phyloP scores from a whole-genome alignment of 176 grass and related monocot genomes.

The Saccharum officinarum region DNA sequence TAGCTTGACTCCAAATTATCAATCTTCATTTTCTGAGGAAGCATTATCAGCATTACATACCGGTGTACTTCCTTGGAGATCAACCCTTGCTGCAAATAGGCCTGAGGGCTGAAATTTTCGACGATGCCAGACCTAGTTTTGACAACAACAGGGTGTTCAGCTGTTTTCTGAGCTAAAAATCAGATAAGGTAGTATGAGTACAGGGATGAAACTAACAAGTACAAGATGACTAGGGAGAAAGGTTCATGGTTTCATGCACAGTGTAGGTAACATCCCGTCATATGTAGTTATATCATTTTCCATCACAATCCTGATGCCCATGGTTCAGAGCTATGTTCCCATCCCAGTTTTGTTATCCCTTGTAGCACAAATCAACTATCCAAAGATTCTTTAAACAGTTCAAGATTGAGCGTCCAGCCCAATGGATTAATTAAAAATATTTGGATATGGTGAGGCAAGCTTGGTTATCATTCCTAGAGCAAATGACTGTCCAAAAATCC shows the following conservation, averaged over 20 bases:
- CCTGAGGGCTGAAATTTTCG: constrained; percentile 97
- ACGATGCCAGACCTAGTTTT: constrained; percentile 82
- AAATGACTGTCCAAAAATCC: background rate
- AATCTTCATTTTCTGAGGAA: constrained; percentile 1
- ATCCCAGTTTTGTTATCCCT: background rate
- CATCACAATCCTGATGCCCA: constrained; percentile 12
- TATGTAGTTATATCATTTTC: background rate
- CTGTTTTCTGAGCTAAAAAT: constrained; percentile 15
- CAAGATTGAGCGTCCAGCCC: background rate
- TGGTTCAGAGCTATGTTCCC: background rate
- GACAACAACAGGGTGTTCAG: constrained; percentile 39
- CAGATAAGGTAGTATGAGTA: constrained; percentile 3
- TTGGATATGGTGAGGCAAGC: background rate
- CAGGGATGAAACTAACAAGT: background rate
- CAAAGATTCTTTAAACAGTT: background rate
- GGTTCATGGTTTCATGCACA: constrained; percentile 15
- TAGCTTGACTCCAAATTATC: constrained; percentile 17
- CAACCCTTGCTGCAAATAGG: constrained; percentile 86
- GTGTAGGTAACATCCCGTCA: background rate
- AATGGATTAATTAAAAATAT: constrained; percentile 14
- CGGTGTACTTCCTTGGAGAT: constrained; percentile 69
- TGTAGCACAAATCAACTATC: background rate
- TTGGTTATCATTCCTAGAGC: constrained; percentile 9
- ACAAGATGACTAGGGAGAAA: background rate
- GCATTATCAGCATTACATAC: constrained; percentile 46